Evolutionary conservation across 78 protist genomes (phyloP).

Genomic region (Protostelium mycophagum): DNA sequence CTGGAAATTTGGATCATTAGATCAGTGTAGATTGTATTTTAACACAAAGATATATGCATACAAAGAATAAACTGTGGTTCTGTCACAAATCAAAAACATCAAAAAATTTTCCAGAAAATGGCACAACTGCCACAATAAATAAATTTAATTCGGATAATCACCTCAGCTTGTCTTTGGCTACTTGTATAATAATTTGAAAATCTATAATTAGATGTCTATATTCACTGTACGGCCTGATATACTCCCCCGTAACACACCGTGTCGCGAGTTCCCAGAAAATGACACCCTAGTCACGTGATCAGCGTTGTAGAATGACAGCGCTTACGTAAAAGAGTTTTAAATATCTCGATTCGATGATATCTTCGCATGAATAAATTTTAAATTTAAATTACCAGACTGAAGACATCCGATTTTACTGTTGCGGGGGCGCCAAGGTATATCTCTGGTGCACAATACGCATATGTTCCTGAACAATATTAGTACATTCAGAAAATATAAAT

Average conservation of each 20-base stretch:
- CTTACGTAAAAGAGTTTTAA: too few species aligned
- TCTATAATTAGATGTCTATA: slow-evolving; percentile 14
- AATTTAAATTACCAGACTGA: slow-evolving; percentile 40
- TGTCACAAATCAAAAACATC: too few species aligned
- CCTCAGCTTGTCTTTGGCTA: neutral
- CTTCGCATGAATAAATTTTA: too few species aligned
- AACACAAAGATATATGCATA: too few species aligned
- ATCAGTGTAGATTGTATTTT: too few species aligned
- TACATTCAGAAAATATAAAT: too few species aligned
- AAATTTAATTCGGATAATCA: neutral
- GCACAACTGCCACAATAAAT: too few species aligned
- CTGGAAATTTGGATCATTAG: too few species aligned
- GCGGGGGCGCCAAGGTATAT: slow-evolving; percentile 32
- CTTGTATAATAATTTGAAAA: neutral
- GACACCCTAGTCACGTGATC: slow-evolving; percentile 10
- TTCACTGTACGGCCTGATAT: slow-evolving; percentile 53
- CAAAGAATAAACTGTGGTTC: too few species aligned
- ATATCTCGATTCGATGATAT: too few species aligned
- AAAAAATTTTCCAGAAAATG: too few species aligned
- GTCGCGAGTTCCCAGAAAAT: slow-evolving; percentile 42
- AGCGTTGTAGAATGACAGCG: too few species aligned
- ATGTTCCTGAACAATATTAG: slow-evolving; percentile 44
- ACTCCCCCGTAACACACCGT: slow-evolving; percentile 46
- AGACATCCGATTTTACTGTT: slow-evolving; percentile 51
- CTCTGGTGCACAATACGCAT: slow-evolving; percentile 63